Evolutionary conservation across 768 basidiomycete species (phyloP), one percentile per base, ranked within the genome.

Genomic region (Hericium coralloides): DNA sequence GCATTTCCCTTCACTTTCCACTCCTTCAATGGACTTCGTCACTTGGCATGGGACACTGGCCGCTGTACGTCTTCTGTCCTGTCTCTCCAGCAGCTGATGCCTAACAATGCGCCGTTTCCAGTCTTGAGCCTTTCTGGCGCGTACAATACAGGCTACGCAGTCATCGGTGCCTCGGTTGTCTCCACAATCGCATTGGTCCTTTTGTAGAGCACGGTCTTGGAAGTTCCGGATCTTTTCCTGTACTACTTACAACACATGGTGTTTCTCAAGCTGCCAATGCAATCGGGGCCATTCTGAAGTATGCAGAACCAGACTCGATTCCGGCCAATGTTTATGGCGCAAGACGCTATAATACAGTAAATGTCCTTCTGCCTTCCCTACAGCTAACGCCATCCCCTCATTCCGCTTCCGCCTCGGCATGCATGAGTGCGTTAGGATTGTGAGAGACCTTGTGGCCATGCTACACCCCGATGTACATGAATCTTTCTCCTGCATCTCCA

Each of bases 1-100:
- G 93, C 92, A 12, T 78, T 81, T 3, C 92, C 95, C 1, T 95
- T 97, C 70, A 81, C 90, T 15, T 98, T 87, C 82, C 95, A 98
- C 74, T 80, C 82, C 8, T 77, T 84, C 71, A 98, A 98, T 71
- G 95, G 95, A 3, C 59, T 98, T 59, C 82, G 95, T 43, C 95
- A 98, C 76, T 73, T 98, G 65, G 70, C 72, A 37, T 98, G 95
- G 95, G 95, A 98, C 73, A 71, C 80, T 68, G 84, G 85, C 58
- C 88, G 86, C 77, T 86, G 95, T 98, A 65, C 63, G 94, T 83
- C 26, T 9, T 57, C 25, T 59, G 53, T 23, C 49, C 55, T 6
- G 12, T 20, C 2, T 50, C 15, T 53, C 4, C n/a, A 17, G 23
- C 17, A 18, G 53, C 52, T n/a, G 52, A 48, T 20, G 17, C 37